Evolutionary conservation across 257 asterid genomes (phyloP).

Genomic region (Plectranthus barbatus): DNA sequence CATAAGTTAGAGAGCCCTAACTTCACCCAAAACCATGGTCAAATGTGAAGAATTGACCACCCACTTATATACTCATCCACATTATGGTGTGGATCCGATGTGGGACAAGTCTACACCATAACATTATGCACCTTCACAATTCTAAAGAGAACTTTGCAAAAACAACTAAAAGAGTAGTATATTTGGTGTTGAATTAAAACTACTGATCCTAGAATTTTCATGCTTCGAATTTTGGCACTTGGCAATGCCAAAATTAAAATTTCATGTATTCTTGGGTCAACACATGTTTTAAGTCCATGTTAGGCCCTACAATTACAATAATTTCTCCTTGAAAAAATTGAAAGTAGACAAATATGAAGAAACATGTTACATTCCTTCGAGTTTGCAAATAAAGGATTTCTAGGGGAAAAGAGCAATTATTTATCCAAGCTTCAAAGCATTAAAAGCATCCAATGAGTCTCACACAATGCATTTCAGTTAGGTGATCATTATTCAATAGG

Average conservation of each 20-base stretch:
- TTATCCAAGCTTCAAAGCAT: not conserved
- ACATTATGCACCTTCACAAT: no score
- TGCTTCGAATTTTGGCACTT: not conserved
- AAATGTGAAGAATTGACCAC: no score
- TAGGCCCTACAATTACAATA: not conserved
- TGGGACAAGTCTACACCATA: no score
- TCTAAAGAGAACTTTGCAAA: no score
- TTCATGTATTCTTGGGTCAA: not conserved
- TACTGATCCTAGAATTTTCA: not conserved
- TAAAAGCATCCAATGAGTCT: not conserved
- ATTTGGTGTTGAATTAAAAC: no score
- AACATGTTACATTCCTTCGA: not conserved
- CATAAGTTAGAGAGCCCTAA: no score
- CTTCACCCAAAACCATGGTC: no score
- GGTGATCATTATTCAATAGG: not conserved
- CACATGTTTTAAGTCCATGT: not conserved
- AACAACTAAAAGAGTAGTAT: no score
- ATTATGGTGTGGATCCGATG: no score
- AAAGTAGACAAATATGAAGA: not conserved
- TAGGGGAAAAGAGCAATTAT: not conserved
- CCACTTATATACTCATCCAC: no score
- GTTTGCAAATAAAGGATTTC: not conserved
- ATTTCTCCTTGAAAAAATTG: not conserved
- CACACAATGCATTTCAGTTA: not conserved
- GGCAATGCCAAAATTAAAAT: not conserved